phyloP scores from a whole-genome alignment of 352 stramenopile species.

The Pythium volutum region DNA sequence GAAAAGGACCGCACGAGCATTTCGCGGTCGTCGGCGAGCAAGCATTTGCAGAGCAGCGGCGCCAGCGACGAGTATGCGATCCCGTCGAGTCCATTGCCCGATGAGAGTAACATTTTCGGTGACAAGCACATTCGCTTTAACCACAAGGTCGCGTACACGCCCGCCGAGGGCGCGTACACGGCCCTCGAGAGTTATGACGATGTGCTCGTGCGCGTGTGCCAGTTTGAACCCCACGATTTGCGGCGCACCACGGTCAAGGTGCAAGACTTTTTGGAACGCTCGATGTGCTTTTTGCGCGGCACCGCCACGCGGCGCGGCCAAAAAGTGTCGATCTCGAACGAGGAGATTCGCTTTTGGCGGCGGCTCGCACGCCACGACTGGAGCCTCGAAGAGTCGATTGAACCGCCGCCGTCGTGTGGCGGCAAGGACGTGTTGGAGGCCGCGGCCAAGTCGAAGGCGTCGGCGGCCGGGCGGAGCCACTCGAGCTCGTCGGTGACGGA shows the following conservation, averaged over 20 bases:
- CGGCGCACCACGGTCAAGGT: slow-evolving; percentile 69
- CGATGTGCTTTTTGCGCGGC: slow-evolving; percentile 63
- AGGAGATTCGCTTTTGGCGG: slow-evolving; percentile 81
- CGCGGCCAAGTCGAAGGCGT: slow-evolving; percentile 12
- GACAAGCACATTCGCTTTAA: slow-evolving; percentile 52
- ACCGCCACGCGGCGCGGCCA: slow-evolving; percentile 66
- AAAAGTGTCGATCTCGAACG: slow-evolving; percentile 75
- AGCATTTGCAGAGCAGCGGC: slow-evolving; percentile 14
- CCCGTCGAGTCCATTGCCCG: slow-evolving; percentile 33
- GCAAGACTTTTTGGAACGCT: slow-evolving; percentile 75
- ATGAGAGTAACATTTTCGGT: slow-evolving; percentile 44
- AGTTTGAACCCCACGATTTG: slow-evolving; percentile 63
- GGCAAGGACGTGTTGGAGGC: slow-evolving; percentile 15
- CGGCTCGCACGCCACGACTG: slow-evolving; percentile 67
- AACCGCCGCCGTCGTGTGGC: slow-evolving; percentile 5
- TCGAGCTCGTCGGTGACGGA: slow-evolving; percentile 48
- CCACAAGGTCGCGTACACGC: slow-evolving; percentile 27
- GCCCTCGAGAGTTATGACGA: slow-evolving; percentile 77
- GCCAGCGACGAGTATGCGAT: slow-evolving; percentile 23
- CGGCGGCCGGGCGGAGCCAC: slow-evolving; percentile 32
- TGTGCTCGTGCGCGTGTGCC: slow-evolving; percentile 66
- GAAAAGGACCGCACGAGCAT: slow-evolving; percentile 31
- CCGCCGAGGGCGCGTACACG: slow-evolving; percentile 37
- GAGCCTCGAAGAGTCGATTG: slow-evolving; percentile 48
- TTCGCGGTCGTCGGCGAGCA: slow-evolving; percentile 25